Conservation (phyloP, 768 basidiomycete species). For the Mycena epipterygia region DNA sequence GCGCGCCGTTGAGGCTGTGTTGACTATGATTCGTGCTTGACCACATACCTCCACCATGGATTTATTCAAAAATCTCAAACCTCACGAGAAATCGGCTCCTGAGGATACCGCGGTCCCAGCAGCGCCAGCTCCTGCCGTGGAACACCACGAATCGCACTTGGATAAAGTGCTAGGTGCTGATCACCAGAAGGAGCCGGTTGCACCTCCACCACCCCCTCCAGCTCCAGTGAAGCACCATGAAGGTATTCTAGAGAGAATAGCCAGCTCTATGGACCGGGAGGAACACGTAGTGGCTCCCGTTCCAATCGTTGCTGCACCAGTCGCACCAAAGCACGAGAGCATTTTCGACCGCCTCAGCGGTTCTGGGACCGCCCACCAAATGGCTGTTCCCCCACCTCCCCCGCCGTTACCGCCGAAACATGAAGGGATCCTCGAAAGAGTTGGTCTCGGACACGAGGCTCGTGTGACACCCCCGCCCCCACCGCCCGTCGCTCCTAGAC, state of each 20-base stretch:
- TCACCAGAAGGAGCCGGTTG: neutral
- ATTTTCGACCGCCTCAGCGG: neutral
- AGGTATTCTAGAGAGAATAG: neutral
- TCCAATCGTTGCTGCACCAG: neutral
- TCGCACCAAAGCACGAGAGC: slow-evolving; percentile 5
- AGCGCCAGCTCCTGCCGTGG: neutral
- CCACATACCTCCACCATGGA: slow-evolving; percentile 20
- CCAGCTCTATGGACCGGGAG: neutral
- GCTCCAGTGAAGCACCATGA: slow-evolving; percentile 12
- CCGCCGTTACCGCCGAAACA: slow-evolving; percentile 9
- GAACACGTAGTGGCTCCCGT: neutral
- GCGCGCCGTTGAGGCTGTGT: slow-evolving; percentile 14
- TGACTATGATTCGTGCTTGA: neutral
- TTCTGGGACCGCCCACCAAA: neutral
- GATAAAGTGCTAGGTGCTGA: slow-evolving; percentile 19
- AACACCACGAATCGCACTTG: slow-evolving; percentile 17
- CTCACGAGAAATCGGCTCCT: neutral
- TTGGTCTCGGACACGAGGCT: neutral
- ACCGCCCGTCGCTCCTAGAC: slow-evolving; percentile 4
- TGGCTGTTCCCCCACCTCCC: neutral
- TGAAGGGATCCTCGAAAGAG: slow-evolving; percentile 11
- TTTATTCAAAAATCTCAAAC: slow-evolving; percentile 2
- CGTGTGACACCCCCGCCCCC: neutral
- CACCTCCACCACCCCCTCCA: neutral
- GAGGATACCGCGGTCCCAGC: neutral